Conservation (phyloP, 2,329 filamentous ascomycete genomes). For the Sporothrix euskadiensis region DNA sequence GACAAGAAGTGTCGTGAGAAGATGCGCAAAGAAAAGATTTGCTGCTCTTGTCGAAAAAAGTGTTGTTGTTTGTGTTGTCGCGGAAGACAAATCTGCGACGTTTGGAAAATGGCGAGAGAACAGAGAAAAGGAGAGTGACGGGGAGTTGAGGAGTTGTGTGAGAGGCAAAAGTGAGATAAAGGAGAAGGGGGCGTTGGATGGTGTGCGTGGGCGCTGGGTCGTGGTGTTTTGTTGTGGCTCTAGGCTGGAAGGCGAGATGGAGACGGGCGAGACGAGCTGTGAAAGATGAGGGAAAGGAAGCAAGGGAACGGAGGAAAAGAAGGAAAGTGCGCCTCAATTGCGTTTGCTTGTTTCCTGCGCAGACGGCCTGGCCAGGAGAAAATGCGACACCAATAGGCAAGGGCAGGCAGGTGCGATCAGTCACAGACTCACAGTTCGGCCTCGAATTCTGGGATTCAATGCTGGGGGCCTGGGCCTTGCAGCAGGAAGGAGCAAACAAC, state of each 20-base stretch:
- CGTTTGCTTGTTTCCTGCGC: not conserved
- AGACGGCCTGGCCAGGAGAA: not conserved
- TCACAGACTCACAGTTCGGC: not conserved
- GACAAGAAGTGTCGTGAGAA: conserved; percentile 28
- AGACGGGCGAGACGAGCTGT: not conserved
- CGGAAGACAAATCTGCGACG: conserved; percentile 29
- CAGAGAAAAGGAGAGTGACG: conserved; percentile 13
- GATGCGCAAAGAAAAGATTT: conserved; percentile 17
- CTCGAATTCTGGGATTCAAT: not conserved
- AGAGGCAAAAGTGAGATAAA: conserved; percentile 19
- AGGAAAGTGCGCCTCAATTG: conserved; percentile 3
- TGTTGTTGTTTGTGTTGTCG: conserved; percentile 29
- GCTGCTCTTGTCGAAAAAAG: conserved; percentile 9
- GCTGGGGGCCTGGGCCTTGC: not conserved
- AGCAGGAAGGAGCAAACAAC: conserved; percentile 10
- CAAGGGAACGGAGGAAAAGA: conserved; percentile 5
- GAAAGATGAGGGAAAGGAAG: not conserved
- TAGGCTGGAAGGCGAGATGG: conserved; percentile 9
- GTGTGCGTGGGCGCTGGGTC: conserved; percentile 1
- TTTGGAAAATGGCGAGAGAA: conserved; percentile 24
- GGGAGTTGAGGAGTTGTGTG: not conserved
- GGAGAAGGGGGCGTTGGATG: conserved; percentile 5
- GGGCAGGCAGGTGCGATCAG: not conserved
- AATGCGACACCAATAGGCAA: conserved; percentile 16
- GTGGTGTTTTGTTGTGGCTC: conserved; percentile 18